A percentile compares a stretch with the other conserved stretches of the same genome.
phyloP scores from a whole-genome alignment of 1,284 basidiomycete genomes.

The Chondrostereum purpureum region DNA sequence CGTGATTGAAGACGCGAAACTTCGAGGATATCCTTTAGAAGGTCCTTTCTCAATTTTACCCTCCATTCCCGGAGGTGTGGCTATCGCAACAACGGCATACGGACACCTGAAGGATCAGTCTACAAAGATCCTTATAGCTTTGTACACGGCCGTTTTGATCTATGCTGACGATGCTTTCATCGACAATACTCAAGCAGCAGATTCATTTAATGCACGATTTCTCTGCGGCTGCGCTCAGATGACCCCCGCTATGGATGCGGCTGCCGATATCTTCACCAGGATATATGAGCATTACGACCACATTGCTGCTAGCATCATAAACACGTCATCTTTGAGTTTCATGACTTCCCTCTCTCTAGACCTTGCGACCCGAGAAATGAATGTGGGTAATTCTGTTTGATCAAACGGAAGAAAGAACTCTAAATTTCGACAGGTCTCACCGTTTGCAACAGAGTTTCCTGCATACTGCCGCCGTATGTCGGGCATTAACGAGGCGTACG shows the following conservation, averaged over 20 bases:
- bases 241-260: constrained; percentile 18
- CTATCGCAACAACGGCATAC: background rate
- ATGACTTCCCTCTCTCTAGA: constrained; percentile 24
- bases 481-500: constrained; percentile 22
- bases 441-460: constrained; percentile 19
- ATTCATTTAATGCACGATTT: constrained; percentile 15
- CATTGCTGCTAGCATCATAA: constrained; percentile 21
- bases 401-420: constrained; percentile 4
- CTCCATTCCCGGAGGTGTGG: background rate
- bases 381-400: constrained; percentile 7
- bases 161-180: background rate
- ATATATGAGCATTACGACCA: constrained; percentile 16
- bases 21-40: background rate
- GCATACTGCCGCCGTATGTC: constrained; percentile 23
- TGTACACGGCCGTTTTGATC: background rate
- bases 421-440: constrained; percentile 1
- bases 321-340: constrained; percentile 20
- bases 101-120: background rate
- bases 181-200: background rate
- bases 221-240: constrained; percentile 17
- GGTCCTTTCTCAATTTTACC: background rate
- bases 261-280: constrained; percentile 21
- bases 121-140: background rate
- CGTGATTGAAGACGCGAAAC: background rate
- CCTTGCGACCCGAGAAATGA: constrained; percentile 19